phyloP scores from a whole-genome alignment of 2,329 filamentous ascomycete species.

The Diaporthe destruens region DNA sequence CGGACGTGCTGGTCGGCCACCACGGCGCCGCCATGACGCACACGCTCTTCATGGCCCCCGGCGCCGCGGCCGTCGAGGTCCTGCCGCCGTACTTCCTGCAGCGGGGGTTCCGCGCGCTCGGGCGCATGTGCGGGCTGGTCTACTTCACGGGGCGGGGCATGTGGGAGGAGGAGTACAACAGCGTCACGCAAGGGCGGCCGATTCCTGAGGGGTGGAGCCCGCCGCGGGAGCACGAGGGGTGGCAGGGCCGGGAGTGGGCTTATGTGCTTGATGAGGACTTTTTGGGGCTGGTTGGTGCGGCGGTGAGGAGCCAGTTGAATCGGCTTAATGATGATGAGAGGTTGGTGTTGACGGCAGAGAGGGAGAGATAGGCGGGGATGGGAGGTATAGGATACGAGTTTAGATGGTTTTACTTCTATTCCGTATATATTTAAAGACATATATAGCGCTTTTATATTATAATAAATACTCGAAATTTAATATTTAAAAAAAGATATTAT shows the following conservation, averaged over 20 bases:
- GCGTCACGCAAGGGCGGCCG: constrained; percentile 13
- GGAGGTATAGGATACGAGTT: too few relatives aligned
- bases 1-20: constrained; percentile 44
- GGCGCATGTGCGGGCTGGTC: constrained; percentile 32
- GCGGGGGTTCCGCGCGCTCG: constrained; percentile 36
- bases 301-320: constrained; percentile 32
- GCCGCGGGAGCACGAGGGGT: constrained; percentile 23
- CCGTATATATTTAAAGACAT: too few relatives aligned
- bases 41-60: constrained; percentile 44
- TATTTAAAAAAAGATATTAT: too few relatives aligned
- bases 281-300: constrained; percentile 40
- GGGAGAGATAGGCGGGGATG: too few relatives aligned
- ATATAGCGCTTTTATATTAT: too few relatives aligned
- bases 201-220: constrained; percentile 32
- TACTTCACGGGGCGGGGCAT: constrained; percentile 30
- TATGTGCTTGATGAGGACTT: constrained; percentile 43
- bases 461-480: too few relatives aligned
- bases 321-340: background rate
- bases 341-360: fast-evolving
- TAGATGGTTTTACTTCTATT: too few relatives aligned
- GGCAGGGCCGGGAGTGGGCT: constrained; percentile 42
- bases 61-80: constrained; percentile 42
- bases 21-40: constrained; percentile 46
- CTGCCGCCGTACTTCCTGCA: constrained; percentile 22
- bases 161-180: constrained; percentile 34